Percentiles rank a stretch among this genome's conserved stretches.
Conservation (phyloP, 2,329 filamentous ascomycete species). For the Parafenestella ontariensis region DNA sequence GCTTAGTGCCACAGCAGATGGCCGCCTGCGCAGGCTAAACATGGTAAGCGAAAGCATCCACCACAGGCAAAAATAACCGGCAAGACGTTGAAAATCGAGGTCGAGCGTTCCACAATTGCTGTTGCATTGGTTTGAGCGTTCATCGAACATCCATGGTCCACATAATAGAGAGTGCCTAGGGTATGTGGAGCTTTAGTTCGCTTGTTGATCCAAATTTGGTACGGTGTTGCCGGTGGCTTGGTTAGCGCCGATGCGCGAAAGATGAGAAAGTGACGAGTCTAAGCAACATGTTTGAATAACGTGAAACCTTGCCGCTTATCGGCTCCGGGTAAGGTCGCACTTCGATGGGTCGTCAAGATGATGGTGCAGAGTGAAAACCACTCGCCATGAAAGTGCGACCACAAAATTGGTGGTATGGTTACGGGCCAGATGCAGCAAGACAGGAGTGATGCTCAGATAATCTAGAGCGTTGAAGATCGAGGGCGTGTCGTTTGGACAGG, state of each 20-base stretch:
- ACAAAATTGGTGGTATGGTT: background rate
- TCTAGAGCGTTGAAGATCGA: background rate
- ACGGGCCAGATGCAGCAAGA: background rate
- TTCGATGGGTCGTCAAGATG: background rate
- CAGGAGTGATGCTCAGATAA: background rate
- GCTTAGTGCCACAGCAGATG: conserved; percentile 2
- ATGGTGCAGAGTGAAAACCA: background rate
- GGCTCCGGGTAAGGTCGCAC: background rate
- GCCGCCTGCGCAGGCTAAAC: background rate
- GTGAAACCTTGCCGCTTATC: background rate
- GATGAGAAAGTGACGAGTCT: conserved; percentile 16
- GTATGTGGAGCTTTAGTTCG: background rate
- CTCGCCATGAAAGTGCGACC: background rate
- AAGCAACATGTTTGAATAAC: background rate
- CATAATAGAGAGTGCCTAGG: background rate
- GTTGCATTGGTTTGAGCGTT: background rate
- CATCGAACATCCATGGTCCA: background rate
- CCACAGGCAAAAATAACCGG: background rate
- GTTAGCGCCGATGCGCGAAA: conserved; percentile 11
- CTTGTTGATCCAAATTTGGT: background rate
- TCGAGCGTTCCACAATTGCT: background rate
- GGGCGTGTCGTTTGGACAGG: background rate
- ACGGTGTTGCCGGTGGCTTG: conserved; percentile 6
- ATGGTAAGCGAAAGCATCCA: background rate
- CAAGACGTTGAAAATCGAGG: background rate